These are phyloP conservation scores for Pseudogymnoascus sp. DNA, from an alignment of 2,329 filamentous ascomycete species.

Conservation along the genomic window DNA sequence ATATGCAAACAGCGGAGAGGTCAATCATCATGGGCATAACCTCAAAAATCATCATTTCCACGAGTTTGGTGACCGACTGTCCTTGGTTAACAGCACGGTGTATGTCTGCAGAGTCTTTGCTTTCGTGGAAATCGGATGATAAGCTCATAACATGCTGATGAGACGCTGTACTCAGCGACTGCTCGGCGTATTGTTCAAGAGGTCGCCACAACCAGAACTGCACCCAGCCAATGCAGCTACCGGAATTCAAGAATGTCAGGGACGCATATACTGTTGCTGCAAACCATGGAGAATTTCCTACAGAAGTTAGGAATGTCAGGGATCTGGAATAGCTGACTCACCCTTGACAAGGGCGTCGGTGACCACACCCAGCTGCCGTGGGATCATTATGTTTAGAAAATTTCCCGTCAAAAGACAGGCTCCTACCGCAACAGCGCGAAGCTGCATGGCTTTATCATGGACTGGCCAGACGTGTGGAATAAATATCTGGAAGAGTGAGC, in stretches of 20 bases:
- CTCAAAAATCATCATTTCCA: constrained; percentile 51
- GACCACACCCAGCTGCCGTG: constrained; percentile 73
- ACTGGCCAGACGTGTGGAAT: constrained; percentile 73
- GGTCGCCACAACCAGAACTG: constrained; percentile 44
- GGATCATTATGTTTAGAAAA: constrained; percentile 65
- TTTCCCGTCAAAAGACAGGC: constrained; percentile 63
- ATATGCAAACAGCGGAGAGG: constrained; percentile 49
- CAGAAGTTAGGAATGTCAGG: constrained; percentile 7
- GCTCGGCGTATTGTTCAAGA: constrained; percentile 48
- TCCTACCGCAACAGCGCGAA: constrained; percentile 57
- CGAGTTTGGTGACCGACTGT: constrained; percentile 46
- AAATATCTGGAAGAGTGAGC: constrained; percentile 42
- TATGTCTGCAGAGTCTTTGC: constrained; percentile 55
- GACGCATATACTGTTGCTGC: constrained; percentile 43
- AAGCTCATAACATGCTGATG: constrained; percentile 62
- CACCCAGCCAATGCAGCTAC: constrained; percentile 41
- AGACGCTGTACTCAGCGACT: constrained; percentile 48
- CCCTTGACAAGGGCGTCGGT: constrained; percentile 55
- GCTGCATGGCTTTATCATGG: constrained; percentile 55
- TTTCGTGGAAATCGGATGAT: constrained; percentile 62
- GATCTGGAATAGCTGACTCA: constrained; percentile 20
- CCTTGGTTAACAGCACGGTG: constrained; percentile 58
- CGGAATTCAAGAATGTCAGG: constrained; percentile 40
- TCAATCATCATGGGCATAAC: constrained; percentile 55
- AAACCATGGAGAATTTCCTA: constrained; percentile 39